phyloP scores from a whole-genome alignment of 768 basidiomycete species.

The Leccinum truebloodii region DNA sequence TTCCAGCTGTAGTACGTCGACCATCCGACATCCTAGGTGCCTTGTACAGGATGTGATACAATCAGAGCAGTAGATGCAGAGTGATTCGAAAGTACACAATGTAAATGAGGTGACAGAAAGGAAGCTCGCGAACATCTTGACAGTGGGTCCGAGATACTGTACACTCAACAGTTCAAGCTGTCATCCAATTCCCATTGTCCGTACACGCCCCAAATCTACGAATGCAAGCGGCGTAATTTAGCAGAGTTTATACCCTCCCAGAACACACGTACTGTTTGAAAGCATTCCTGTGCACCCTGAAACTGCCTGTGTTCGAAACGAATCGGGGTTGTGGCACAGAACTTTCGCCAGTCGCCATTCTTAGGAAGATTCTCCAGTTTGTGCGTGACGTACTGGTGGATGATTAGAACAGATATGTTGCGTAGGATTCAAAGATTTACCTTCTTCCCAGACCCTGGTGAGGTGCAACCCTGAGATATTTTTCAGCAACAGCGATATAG shows the following conservation, averaged over 20 bases:
- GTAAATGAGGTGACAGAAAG: not conserved
- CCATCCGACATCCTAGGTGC: too few relatives aligned
- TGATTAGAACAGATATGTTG: not conserved
- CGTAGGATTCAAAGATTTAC: slow-evolving; percentile 3
- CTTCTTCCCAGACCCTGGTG: slow-evolving; percentile 23
- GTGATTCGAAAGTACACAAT: not conserved
- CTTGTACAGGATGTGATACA: not conserved
- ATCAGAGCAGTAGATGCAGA: not conserved
- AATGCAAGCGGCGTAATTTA: not conserved
- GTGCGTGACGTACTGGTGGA: slow-evolving; percentile 27
- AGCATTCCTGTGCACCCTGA: slow-evolving; percentile 18
- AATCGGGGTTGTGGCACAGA: slow-evolving; percentile 37
- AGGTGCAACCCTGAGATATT: slow-evolving; percentile 24
- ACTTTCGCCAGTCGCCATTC: slow-evolving; percentile 31
- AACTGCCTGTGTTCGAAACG: slow-evolving; percentile 28
- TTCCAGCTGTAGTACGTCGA: too few relatives aligned
- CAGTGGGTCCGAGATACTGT: too few relatives aligned
- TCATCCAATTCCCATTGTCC: slow-evolving; percentile 32
- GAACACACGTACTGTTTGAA: slow-evolving; percentile 12
- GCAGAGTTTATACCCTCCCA: not conserved
- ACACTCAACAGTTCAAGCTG: slow-evolving; percentile 13
- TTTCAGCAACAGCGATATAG: slow-evolving; percentile 2
- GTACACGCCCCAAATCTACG: slow-evolving; percentile 21
- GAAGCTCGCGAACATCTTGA: not conserved
- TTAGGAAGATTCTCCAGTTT: slow-evolving; percentile 28